A percentile compares a stretch with the other conserved stretches of the same genome.
These are phyloP conservation scores for Lyophyllum decastes DNA, from an alignment of 768 basidiomycete species.

Conservation along the genomic window DNA sequence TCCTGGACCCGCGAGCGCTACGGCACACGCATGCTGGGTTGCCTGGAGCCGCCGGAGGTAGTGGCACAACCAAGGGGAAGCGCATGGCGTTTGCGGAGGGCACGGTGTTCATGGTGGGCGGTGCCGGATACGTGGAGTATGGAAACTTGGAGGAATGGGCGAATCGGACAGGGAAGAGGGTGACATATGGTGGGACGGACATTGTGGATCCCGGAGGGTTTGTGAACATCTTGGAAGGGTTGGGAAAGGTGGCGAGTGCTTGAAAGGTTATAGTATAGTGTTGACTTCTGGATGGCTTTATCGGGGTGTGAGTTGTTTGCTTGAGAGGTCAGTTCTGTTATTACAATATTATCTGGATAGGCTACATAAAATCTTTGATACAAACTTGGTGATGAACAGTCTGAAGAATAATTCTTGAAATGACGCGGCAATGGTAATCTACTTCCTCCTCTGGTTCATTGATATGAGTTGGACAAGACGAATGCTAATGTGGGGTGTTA, in stretches of 20 bases:
- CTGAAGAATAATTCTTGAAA: neutral
- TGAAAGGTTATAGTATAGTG: neutral
- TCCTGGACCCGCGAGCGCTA: constrained; percentile 88
- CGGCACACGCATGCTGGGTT: constrained; percentile 52
- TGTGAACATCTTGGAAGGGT: constrained; percentile 63
- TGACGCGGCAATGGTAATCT: neutral
- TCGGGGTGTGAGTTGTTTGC: neutral
- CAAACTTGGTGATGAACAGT: neutral
- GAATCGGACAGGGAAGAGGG: constrained; percentile 72
- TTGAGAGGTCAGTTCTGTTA: neutral
- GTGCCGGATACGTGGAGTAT: constrained; percentile 96
- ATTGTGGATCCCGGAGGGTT: constrained; percentile 90
- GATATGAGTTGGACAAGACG: constrained; percentile 80
- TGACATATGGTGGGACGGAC: constrained; percentile 96
- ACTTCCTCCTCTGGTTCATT: constrained; percentile 57
- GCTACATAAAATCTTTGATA: constrained; percentile 5
- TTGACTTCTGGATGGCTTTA: neutral
- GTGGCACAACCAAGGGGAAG: constrained; percentile 38
- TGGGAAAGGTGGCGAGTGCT: constrained; percentile 49
- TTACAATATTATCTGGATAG: constrained; percentile 9
- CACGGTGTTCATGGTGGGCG: constrained; percentile 93
- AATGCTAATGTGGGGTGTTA: constrained; percentile 44
- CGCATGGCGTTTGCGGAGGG: constrained; percentile 85
- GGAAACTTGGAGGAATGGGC: constrained; percentile 97
- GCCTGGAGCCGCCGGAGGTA: constrained; percentile 55